phyloP scores from a whole-genome alignment of 805 yeast species.

The Metahyphopichia silvanorum region DNA sequence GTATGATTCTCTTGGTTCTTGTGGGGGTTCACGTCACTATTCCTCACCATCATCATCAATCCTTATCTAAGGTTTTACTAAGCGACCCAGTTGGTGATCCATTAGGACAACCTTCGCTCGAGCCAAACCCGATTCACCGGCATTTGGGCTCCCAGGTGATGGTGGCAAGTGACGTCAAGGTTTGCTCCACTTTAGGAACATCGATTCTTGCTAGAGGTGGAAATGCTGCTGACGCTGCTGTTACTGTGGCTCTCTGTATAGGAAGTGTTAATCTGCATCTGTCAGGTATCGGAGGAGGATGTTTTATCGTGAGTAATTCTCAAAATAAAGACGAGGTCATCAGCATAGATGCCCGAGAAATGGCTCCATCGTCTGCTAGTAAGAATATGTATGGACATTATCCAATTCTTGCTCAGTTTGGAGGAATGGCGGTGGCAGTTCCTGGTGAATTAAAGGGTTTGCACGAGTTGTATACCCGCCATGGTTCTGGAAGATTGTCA shows the following conservation, averaged over 20 bases:
- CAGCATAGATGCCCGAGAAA: constrained; percentile 83
- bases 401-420: constrained; percentile 55
- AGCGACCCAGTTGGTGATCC: constrained; percentile 16
- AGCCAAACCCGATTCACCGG: constrained; percentile 38
- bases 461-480: constrained; percentile 53
- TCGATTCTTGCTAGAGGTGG: constrained; percentile 57
- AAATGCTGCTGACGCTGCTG: constrained; percentile 91
- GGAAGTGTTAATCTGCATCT: constrained; percentile 81
- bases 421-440: constrained; percentile 84
- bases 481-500: constrained; percentile 65
- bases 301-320: constrained; percentile 49
- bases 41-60: no score
- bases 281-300: constrained; percentile 94
- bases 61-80: no score
- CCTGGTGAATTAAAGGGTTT: constrained; percentile 93
- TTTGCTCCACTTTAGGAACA: constrained; percentile 63
- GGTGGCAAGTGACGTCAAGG: constrained; percentile 63
- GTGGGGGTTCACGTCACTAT: no score
- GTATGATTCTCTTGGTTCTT: not conserved
- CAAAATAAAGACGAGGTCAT: constrained; percentile 42
- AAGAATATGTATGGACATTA: constrained; percentile 60
- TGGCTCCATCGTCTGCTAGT: constrained; percentile 66
- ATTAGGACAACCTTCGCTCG: constrained; percentile 36
- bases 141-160: constrained; percentile 50
- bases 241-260: constrained; percentile 83